A percentile compares a stretch with the other conserved stretches of the same genome.
Evolutionary conservation across 176 grass and related monocot species (phyloP).

Genomic region (Cocos nucifera): DNA sequence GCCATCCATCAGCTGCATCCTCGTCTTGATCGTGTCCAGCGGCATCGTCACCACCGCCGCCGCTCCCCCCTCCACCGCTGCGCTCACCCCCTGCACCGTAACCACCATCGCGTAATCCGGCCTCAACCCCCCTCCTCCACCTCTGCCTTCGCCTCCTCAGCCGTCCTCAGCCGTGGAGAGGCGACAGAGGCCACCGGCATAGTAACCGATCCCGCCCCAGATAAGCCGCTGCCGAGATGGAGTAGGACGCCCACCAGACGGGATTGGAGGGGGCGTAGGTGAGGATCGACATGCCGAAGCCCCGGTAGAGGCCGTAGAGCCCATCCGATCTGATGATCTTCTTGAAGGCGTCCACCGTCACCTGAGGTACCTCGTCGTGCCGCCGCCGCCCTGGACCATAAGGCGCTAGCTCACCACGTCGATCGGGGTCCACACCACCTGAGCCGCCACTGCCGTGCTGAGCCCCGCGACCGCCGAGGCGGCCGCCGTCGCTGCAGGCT

Average conservation of each 20-base stretch:
- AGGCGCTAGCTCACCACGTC: conserved; percentile 92
- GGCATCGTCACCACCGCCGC: no score
- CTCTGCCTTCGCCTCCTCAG: no score
- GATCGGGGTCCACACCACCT: conserved; percentile 89
- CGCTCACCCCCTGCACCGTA: no score
- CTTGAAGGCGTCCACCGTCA: conserved; percentile 55
- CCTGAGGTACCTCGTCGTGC: conserved; percentile 40
- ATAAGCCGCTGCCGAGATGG: conserved; percentile 62
- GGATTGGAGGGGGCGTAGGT: conserved; percentile 95
- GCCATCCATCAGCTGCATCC: no score
- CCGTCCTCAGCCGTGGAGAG: no score
- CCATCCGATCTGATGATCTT: conserved; percentile 73
- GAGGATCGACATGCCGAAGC: conserved; percentile 87
- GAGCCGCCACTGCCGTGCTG: conserved; percentile 69
- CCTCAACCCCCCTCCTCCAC: conserved; percentile 18
- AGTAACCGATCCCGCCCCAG: conserved; percentile 42
- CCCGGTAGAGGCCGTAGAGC: conserved; percentile 70
- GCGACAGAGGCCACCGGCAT: conserved; percentile 7
- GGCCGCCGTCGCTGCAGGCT: conserved; percentile 51
- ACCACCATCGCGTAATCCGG: conserved; percentile 31
- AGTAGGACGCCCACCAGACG: conserved; percentile 86
- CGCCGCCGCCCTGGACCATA: conserved; percentile 48
- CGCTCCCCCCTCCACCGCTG: no score
- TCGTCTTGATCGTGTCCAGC: no score
- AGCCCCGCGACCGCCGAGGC: conserved; percentile 65